A percentile compares a stretch with the other conserved stretches of the same genome.
These are phyloP conservation scores for Rhodosporidiobolus odoratus DNA, from an alignment of 768 basidiomycete genomes.

Conservation along the genomic window DNA sequence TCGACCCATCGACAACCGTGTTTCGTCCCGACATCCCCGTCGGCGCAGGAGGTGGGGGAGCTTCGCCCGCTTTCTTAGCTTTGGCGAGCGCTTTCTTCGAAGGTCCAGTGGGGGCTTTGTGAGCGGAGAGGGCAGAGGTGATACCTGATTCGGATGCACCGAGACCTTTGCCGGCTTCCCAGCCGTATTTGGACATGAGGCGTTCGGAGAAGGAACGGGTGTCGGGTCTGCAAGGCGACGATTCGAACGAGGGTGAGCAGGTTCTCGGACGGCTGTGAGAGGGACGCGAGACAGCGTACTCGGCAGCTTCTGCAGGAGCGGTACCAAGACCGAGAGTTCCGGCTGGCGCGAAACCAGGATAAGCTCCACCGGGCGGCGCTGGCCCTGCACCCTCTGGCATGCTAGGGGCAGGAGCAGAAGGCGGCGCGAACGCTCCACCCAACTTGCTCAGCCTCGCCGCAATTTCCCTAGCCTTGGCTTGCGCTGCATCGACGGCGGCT, in stretches of 20 bases:
- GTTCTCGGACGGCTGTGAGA: too few species aligned
- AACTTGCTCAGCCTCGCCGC: constrained; percentile 34
- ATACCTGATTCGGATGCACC: constrained; percentile 80
- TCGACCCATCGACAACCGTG: constrained; percentile 26
- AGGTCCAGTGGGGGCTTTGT: constrained; percentile 45
- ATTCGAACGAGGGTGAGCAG: neutral
- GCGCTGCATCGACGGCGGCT: constrained; percentile 23
- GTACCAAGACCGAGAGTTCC: neutral
- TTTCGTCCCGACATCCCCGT: constrained; percentile 11
- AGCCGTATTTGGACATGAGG: constrained; percentile 93
- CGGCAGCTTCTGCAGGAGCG: neutral
- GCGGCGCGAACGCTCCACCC: constrained; percentile 21
- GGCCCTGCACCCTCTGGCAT: neutral
- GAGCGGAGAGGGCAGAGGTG: constrained; percentile 80
- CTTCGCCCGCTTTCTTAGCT: too few species aligned
- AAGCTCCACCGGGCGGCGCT: neutral
- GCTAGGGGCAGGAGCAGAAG: neutral
- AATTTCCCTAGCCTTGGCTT: constrained; percentile 35
- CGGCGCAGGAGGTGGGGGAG: neutral
- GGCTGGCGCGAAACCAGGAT: constrained; percentile 4
- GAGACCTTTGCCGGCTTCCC: constrained; percentile 86
- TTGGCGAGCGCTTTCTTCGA: neutral
- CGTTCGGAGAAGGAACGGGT: constrained; percentile 67
- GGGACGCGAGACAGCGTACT: constrained; percentile 2
- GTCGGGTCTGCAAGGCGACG: constrained; percentile 19